phyloP scores from a whole-genome alignment of 495 filamentous ascomycete species.

The Penicillium parvum region DNA sequence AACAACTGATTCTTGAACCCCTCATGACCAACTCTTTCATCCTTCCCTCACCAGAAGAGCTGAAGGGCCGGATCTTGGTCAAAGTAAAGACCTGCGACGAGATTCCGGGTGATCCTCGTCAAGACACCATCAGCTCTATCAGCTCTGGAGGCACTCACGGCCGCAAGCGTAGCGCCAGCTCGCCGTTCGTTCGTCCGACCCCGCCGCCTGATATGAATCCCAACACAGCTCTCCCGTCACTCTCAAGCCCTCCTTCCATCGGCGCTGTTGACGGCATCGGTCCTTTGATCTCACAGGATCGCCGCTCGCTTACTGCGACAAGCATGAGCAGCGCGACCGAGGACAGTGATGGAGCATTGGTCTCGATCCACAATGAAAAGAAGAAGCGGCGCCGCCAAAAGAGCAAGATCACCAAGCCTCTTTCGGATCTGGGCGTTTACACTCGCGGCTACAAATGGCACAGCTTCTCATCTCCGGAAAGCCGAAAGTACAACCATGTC shows the following conservation, averaged over 20 bases:
- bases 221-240: conserved; percentile 49
- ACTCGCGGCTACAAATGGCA: conserved; percentile 81
- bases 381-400: conserved; percentile 54
- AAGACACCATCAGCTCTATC: conserved; percentile 33
- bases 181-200: conserved; percentile 61
- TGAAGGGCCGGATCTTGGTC: conserved; percentile 78
- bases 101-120: conserved; percentile 35
- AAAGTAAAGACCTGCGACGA: conserved; percentile 78
- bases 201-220: conserved; percentile 46
- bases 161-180: conserved; percentile 76
- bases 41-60: conserved; percentile 80
- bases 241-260: conserved; percentile 54
- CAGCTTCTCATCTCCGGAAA: conserved; percentile 68
- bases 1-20: conserved; percentile 71
- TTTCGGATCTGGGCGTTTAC: conserved; percentile 87
- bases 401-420: conserved; percentile 78
- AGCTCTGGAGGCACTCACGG: conserved; percentile 46
- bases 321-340: conserved; percentile 59
- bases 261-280: conserved; percentile 37
- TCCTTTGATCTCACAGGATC: conserved; percentile 44
- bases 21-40: conserved; percentile 57
- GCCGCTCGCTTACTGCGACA: conserved; percentile 51
- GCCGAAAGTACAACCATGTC: conserved; percentile 83
- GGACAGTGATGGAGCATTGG: conserved; percentile 54
- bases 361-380: conserved; percentile 42